Evolutionary conservation across 805 yeast genomes (phyloP), one percentile per base, ranked within the genome.

Genomic region (Pichia eremophila): DNA sequence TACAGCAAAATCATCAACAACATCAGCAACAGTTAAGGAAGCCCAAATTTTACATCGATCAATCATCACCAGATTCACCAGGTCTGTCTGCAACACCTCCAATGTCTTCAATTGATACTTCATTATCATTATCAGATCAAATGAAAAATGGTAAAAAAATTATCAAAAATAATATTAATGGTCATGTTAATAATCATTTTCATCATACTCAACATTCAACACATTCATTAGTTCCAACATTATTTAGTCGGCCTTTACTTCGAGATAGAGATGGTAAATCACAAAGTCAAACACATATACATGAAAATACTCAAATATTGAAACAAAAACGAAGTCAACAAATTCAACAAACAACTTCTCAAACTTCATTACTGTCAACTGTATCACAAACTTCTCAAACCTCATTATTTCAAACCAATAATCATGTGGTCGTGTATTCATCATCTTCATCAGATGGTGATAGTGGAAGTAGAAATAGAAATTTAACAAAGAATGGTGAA

Each of bases 401-500:
- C 14, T 34, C 49, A 15, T 25, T 44, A 17, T 37, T 43, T 40
- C 32, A 36, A 19, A 34, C 36, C n/a, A 35, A 47, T 15, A 10
- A 6, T 6, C 37, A 38, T 15, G 35, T n/a, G 9, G 32, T 28
- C 7, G 46, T 18, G 3, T 43, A 42, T 34, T 39, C 46, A 4
- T 42, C 42, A 1, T 22, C 25, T 22, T 22, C 25, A 5, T 22
- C 25, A 22, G 25, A 22, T 22, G 25, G 25, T 5, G 25, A 22
- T 22, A 22, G 6, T 22, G 5, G 25, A 22, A 22, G 5, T 22
- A 22, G 25, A 22, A n/a, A n/a, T n/a, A n/a, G n/a, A n/a, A n/a
- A n/a, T n/a, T n/a, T n/a, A n/a, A 7, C 6, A 22, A 22, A 22
- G 25, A 22, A 29, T 18, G 70, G 69, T 36, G 72, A 65, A 48